These are phyloP conservation scores for Russula sp. DNA, from an alignment of 768 basidiomycete species.

Conservation along the genomic window DNA sequence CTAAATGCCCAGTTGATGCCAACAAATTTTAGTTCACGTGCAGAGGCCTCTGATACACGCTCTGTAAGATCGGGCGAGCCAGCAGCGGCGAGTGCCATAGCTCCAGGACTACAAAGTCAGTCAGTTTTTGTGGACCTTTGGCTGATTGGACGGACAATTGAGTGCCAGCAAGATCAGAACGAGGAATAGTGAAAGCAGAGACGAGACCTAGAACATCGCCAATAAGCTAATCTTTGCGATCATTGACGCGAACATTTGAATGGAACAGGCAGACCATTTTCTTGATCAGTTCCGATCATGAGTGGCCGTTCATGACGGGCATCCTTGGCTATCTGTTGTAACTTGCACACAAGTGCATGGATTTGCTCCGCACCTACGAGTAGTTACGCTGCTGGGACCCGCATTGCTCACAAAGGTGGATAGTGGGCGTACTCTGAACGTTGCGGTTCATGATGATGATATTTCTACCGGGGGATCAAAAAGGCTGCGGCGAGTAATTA, in stretches of 20 bases:
- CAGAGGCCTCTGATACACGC: slow-evolving; percentile 43
- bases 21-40: slow-evolving; percentile 46
- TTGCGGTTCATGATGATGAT: slow-evolving; percentile 68
- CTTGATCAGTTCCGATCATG: slow-evolving; percentile 67
- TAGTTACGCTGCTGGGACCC: too few relatives aligned
- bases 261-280: slow-evolving; percentile 45
- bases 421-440: slow-evolving; percentile 38
- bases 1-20: slow-evolving; percentile 68
- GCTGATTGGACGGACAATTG: slow-evolving; percentile 46
- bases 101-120: slow-evolving; percentile 46
- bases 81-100: slow-evolving; percentile 62
- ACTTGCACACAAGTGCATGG: slow-evolving; percentile 36
- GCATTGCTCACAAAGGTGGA: too few relatives aligned
- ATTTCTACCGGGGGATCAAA: slow-evolving; percentile 28
- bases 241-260: too few relatives aligned
- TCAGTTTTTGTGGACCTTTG: neutral
- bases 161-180: slow-evolving; percentile 40
- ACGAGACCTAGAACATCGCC: slow-evolving; percentile 43
- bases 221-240: too few relatives aligned
- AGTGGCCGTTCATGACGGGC: slow-evolving; percentile 50
- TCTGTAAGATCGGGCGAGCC: slow-evolving; percentile 39
- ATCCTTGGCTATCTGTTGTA: slow-evolving; percentile 51
- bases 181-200: slow-evolving; percentile 50
- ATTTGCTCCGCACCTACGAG: slow-evolving; percentile 44
- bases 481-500: too few relatives aligned